Evolutionary conservation across 2,329 filamentous ascomycete species (phyloP).

Genomic region (Coniochaeta hoffmannii): DNA sequence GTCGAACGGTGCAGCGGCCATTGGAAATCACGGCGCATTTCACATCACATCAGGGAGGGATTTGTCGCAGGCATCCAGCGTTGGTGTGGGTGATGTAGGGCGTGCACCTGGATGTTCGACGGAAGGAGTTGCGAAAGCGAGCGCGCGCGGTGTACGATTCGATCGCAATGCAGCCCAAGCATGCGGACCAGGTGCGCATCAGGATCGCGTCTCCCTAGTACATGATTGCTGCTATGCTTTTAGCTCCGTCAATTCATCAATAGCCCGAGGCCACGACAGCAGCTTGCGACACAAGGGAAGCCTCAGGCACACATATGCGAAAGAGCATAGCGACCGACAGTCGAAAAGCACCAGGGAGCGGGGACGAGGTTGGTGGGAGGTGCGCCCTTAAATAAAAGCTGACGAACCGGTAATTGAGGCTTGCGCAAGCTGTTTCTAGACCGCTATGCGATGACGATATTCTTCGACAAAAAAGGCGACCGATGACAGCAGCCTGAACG

Average conservation of each 20-base stretch:
- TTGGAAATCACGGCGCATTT: constrained; percentile 20
- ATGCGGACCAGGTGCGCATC: constrained; percentile 15
- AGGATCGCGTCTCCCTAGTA: constrained; percentile 21
- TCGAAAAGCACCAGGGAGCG: not conserved
- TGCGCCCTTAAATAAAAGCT: constrained; percentile 9
- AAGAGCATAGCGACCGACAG: constrained; percentile 2
- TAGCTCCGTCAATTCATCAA: constrained; percentile 6
- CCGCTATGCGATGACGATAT: constrained; percentile 1
- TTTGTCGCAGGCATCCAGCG: constrained; percentile 14
- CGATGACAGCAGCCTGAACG: constrained; percentile 2
- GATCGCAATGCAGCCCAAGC: constrained; percentile 13
- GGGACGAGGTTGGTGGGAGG: constrained; percentile 5
- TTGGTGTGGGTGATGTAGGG: constrained; percentile 21
- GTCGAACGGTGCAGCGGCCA: constrained; percentile 45
- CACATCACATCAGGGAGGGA: not conserved
- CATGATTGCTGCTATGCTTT: constrained; percentile 25
- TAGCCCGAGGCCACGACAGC: constrained; percentile 3
- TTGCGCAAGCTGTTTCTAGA: not conserved
- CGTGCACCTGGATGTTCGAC: constrained; percentile 12
- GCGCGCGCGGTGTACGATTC: not conserved
- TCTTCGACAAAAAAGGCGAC: constrained; percentile 9
- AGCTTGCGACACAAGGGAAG: constrained; percentile 3
- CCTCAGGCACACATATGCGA: not conserved
- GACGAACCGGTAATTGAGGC: not conserved
- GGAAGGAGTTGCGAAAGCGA: constrained; percentile 2